Evolutionary conservation across 2,329 filamentous ascomycete species (phyloP), one percentile per base, ranked within the genome.

Genomic region (Blastomyces emzantsi): DNA sequence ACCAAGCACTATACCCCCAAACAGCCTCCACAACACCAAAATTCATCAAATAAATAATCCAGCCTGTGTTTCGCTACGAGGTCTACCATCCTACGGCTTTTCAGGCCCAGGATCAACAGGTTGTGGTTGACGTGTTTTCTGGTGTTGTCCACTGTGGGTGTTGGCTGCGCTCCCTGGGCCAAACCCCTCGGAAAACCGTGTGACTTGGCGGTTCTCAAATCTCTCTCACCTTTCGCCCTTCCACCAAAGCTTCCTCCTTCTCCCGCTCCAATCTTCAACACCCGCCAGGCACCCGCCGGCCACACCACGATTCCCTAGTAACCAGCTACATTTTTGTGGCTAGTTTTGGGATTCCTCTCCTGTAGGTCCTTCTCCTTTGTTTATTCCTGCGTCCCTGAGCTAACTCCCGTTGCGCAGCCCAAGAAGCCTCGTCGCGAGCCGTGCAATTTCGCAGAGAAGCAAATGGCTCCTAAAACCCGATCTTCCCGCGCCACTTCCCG

Each of bases 401-500:
- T 73, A 70, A 74, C 67, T 47, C 47, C 64, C 63, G 66, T 64
- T 61, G 63, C 47, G 60, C 33, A 64, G 66, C 55, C 47, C 39
- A 60, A 43, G 62, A 62, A 43, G 60, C 33, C 57, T 22, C 41
- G 15, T 41, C 60, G 60, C 66, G 57, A 60, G 43, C n/a, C 57
- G 28, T 49, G 41, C 43, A 60, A 45, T 59, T 59, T 60, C 33
- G 30, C 28, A 33, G 19, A 45, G 43, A 55, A 36, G 28, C 43
- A 60, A 65, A 75, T 75, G 73, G 70, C 73, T 69, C 73, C 70
- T 66, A 73, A 70, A 63, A 72, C 75, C 65, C 73, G 73, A 22
- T 68, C 70, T 51, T 74, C 74, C 64, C 71, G 70, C 65, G 69
- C 68, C 63, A 68, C 67, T 61, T 70, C 72, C 41, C 54, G 57